A percentile compares a stretch with the other conserved stretches of the same genome.
phyloP scores from a whole-genome alignment of 176 grass and related monocot genomes.

The Canna indica region DNA sequence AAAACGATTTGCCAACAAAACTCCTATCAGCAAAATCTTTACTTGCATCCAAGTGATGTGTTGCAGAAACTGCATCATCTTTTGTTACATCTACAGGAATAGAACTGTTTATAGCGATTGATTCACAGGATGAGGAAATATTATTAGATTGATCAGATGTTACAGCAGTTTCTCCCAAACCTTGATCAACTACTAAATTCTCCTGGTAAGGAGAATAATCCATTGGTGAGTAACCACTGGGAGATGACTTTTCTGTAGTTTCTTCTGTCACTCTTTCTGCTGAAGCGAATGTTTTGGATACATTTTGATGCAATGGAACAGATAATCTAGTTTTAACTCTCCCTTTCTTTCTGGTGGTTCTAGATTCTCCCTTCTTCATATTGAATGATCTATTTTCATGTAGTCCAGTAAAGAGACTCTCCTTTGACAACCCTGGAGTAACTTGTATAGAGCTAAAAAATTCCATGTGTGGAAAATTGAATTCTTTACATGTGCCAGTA shows the following conservation, averaged over 20 bases:
- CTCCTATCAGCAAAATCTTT: neutral
- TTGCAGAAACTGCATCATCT: neutral
- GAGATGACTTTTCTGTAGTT: slow-evolving; percentile 16
- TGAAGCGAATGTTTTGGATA: slow-evolving; percentile 21
- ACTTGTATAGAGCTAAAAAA: slow-evolving; percentile 31
- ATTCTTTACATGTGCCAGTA: slow-evolving; percentile 14
- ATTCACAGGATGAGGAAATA: neutral
- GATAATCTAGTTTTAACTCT: slow-evolving; percentile 36
- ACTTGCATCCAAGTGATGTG: neutral
- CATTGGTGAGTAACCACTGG: slow-evolving; percentile 20
- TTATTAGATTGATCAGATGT: neutral
- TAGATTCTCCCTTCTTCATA: slow-evolving; percentile 47
- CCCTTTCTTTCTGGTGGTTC: slow-evolving; percentile 48
- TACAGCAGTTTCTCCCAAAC: neutral
- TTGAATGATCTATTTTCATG: slow-evolving; percentile 39
- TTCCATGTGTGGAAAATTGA: slow-evolving; percentile 12
- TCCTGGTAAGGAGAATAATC: slow-evolving; percentile 20
- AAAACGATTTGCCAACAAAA: neutral
- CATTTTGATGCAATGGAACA: slow-evolving; percentile 21
- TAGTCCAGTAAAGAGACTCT: slow-evolving; percentile 43
- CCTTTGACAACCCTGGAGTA: slow-evolving; percentile 31
- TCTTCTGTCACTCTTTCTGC: slow-evolving; percentile 10
- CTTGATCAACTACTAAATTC: neutral
- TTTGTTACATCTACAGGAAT: neutral
- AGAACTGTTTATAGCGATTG: neutral